A percentile compares a stretch with the other conserved stretches of the same genome.
Conservation (phyloP, 352 stramenopile species). For the Phytopythium mirpurense region DNA sequence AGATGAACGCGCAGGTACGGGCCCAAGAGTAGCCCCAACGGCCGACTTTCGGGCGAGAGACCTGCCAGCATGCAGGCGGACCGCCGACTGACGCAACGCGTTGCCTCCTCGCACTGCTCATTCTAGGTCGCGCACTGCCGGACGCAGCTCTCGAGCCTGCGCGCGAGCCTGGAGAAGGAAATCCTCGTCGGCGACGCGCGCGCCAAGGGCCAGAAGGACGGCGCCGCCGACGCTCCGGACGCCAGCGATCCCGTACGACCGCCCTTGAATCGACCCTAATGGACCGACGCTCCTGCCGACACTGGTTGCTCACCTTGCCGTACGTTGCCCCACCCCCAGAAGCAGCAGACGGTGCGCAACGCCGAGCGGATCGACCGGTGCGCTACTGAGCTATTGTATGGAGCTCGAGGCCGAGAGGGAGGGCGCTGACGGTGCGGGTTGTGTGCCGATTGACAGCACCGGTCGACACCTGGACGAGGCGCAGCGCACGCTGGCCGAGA, state of each 20-base stretch:
- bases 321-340: constrained; percentile 14
- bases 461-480: constrained; percentile 66
- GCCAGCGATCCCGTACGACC: constrained; percentile 13
- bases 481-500: constrained; percentile 66
- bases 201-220: constrained; percentile 9
- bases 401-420: no score
- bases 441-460: constrained; percentile 27
- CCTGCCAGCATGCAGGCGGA: no score
- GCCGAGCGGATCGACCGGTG: constrained; percentile 41
- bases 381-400: no score
- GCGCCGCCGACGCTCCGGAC: constrained; percentile 1
- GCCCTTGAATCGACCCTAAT: not conserved
- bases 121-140: constrained; percentile 30
- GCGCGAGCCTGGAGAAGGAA: constrained; percentile 51
- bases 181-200: constrained; percentile 44
- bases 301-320: no score
- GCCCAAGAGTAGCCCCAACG: no score
- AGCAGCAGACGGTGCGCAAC: constrained; percentile 39
- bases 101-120: no score
- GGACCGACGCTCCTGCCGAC: no score
- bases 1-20: constrained; percentile 43
- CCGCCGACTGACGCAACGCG: not conserved
- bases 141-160: constrained; percentile 42
- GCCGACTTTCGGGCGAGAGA: no score
- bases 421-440: no score